phyloP scores from a whole-genome alignment of 2,329 filamentous ascomycete genomes.

The Calonectria naviculata region DNA sequence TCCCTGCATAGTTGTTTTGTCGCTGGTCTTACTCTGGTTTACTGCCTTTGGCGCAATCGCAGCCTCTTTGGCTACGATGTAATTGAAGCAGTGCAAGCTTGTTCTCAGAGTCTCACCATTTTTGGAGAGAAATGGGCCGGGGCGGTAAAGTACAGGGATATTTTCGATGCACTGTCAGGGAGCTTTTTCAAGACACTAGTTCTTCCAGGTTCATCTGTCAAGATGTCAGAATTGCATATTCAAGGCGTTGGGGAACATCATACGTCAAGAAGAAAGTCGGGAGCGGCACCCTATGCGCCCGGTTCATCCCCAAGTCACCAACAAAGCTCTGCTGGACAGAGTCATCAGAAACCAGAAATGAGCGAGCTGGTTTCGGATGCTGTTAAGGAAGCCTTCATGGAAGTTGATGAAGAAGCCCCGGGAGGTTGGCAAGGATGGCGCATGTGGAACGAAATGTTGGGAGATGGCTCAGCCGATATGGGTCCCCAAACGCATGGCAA shows the following conservation, averaged over 20 bases:
- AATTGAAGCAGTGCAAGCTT: neutral
- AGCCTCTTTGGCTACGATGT: neutral
- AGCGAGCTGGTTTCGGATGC: conserved; percentile 17
- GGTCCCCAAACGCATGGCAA: neutral
- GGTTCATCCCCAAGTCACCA: neutral
- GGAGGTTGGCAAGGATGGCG: conserved; percentile 42
- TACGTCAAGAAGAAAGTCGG: neutral
- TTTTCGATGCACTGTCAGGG: neutral
- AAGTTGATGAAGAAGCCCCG: conserved; percentile 42
- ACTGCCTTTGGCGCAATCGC: neutral
- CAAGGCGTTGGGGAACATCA: neutral
- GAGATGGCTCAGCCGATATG: conserved; percentile 23
- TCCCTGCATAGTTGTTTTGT: conserved; percentile 45
- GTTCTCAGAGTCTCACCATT: neutral
- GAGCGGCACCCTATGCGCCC: neutral
- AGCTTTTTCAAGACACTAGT: neutral
- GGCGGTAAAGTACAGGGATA: neutral
- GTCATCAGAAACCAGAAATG: neutral
- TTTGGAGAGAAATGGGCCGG: neutral
- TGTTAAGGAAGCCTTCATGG: conserved; percentile 42
- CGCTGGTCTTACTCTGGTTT: conserved; percentile 7
- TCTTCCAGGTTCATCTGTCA: neutral
- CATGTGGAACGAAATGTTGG: conserved; percentile 43
- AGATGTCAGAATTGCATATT: neutral
- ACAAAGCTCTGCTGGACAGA: neutral